Conservation (phyloP, 805 yeast genomes). For the Yamadazyma philogaea region DNA sequence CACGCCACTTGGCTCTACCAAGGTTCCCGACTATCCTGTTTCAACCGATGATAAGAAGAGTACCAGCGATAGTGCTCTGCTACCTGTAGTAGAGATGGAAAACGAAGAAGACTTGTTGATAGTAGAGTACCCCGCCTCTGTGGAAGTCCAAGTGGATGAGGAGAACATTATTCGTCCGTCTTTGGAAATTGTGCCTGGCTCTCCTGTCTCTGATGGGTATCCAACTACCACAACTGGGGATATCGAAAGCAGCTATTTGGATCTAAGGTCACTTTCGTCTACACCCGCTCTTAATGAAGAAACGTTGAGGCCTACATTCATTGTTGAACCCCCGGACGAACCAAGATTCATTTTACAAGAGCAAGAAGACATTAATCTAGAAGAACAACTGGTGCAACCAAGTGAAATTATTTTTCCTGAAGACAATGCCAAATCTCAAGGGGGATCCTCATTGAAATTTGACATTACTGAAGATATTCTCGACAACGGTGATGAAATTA, state of each 20-base stretch:
- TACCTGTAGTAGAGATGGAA: neutral
- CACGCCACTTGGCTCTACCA: neutral
- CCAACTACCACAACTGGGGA: neutral
- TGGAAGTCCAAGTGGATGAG: slow-evolving; percentile 4
- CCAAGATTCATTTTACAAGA: slow-evolving; percentile 1
- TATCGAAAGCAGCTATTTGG: neutral
- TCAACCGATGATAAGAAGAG: neutral
- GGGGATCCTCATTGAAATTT: slow-evolving; percentile 4
- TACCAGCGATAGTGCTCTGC: neutral
- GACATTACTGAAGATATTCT: slow-evolving; percentile 16
- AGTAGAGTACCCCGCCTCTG: slow-evolving; percentile 11
- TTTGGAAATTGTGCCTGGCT: slow-evolving; percentile 5
- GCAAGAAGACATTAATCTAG: slow-evolving; percentile 5
- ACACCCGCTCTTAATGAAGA: neutral
- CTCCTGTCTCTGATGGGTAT: neutral
- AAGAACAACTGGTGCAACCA: slow-evolving; percentile 14
- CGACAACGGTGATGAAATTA: slow-evolving; percentile 8
- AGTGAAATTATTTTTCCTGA: slow-evolving; percentile 3
- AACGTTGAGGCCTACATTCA: neutral
- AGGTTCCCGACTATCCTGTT: neutral
- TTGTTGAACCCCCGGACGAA: slow-evolving; percentile 3
- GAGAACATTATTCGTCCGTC: slow-evolving; percentile 3
- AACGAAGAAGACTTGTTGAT: slow-evolving; percentile 4
- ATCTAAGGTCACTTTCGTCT: neutral
- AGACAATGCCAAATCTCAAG: neutral